Evolutionary conservation across 1,284 basidiomycete genomes (phyloP).

Genomic region (Apiotrichum veenhuisii): DNA sequence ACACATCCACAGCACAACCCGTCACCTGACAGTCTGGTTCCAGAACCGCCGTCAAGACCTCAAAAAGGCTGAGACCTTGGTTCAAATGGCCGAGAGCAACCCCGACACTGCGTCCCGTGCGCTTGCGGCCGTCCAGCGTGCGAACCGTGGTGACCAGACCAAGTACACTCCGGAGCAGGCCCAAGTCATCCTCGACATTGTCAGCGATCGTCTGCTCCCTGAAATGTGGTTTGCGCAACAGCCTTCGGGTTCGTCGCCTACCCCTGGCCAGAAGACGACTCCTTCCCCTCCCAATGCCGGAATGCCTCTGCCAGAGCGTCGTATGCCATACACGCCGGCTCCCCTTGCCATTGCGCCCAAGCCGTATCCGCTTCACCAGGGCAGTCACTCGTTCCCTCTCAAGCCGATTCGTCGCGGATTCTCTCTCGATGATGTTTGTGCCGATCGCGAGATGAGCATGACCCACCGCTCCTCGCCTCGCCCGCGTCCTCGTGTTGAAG

Average conservation of each 20-base stretch:
- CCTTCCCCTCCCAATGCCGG: constrained; percentile 3
- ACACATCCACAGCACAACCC: constrained; percentile 15
- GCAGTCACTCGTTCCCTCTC: constrained; percentile 9
- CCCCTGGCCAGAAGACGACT: constrained; percentile 9
- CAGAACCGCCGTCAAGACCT: constrained; percentile 26
- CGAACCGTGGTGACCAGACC: constrained; percentile 20
- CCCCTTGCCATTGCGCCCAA: constrained; percentile 17
- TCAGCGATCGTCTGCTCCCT: constrained; percentile 18
- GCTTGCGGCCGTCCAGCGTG: constrained; percentile 18
- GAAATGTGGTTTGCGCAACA: constrained; percentile 22
- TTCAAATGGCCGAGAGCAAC: constrained; percentile 21
- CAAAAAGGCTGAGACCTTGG: constrained; percentile 21
- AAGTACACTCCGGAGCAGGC: constrained; percentile 18
- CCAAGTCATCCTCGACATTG: constrained; percentile 23
- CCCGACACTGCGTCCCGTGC: constrained; percentile 21
- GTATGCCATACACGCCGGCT: constrained; percentile 11
- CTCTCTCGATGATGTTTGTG: constrained; percentile 24
- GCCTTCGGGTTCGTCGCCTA: constrained; percentile 19
- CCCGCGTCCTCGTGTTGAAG: constrained; percentile 14
- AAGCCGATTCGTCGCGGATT: constrained; percentile 19
- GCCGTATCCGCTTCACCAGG: constrained; percentile 8
- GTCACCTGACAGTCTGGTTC: constrained; percentile 25
- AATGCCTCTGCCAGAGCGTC: constrained; percentile 5
- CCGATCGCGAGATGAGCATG: constrained; percentile 25
- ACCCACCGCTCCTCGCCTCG: constrained; percentile 17